Conservation (phyloP, 2,329 filamentous ascomycete genomes). For the Scytalidium sp. region DNA sequence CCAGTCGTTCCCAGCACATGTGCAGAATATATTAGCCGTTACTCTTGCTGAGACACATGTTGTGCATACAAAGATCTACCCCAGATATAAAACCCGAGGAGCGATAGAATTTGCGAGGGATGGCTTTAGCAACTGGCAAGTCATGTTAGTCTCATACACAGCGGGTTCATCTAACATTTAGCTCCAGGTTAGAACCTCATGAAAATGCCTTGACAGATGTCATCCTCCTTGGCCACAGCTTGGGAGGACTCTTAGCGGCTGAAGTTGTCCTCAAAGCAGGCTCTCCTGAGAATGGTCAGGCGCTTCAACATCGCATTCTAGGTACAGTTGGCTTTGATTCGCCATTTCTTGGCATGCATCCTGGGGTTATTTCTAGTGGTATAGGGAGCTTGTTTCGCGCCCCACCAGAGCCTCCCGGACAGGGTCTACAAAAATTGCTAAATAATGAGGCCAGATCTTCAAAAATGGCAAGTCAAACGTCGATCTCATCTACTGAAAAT, state of each 20-base stretch:
- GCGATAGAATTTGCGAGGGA: conserved; percentile 72
- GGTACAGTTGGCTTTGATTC: conserved; percentile 82
- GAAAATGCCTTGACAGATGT: conserved; percentile 73
- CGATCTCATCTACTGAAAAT: conserved; percentile 10
- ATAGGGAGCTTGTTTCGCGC: conserved; percentile 72
- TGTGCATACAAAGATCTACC: conserved; percentile 84
- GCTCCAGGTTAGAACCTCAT: conserved; percentile 66
- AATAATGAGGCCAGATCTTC: conserved; percentile 13
- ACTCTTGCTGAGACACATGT: conserved; percentile 70
- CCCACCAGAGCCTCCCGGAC: conserved; percentile 32
- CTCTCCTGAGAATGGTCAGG: conserved; percentile 19
- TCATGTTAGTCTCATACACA: conserved; percentile 2
- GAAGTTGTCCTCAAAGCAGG: conserved; percentile 66
- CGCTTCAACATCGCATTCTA: conserved; percentile 71
- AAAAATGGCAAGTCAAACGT: conserved; percentile 12
- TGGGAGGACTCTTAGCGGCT: conserved; percentile 80
- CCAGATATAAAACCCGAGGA: conserved; percentile 73
- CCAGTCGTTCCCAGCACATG: conserved; percentile 80
- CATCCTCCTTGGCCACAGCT: conserved; percentile 81
- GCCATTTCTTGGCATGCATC: conserved; percentile 85
- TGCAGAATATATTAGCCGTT: conserved; percentile 70
- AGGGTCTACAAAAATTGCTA: conserved; percentile 10
- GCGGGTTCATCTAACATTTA: conserved; percentile 9
- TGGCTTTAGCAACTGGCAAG: conserved; percentile 75
- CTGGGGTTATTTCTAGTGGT: conserved; percentile 79